A percentile compares a stretch with the other conserved stretches of the same genome.
Conservation (phyloP, 495 filamentous ascomycete genomes). For the Podospora sp. region DNA sequence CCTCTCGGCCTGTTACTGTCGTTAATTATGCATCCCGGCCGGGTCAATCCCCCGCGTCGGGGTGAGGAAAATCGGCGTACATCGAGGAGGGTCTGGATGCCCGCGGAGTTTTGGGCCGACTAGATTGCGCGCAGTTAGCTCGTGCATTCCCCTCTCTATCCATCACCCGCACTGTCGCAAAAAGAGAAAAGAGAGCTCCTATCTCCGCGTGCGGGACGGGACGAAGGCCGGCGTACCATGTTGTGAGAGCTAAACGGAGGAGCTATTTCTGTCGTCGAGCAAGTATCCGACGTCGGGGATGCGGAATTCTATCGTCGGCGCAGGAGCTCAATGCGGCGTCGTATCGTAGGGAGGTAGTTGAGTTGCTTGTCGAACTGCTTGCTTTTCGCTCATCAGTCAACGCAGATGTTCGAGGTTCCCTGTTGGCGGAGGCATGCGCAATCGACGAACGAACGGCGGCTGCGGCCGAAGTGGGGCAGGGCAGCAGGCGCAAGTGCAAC, state of each 20-base stretch:
- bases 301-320: too few relatives aligned
- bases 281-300: not conserved
- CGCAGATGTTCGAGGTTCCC: not conserved
- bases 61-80: slow-evolving; percentile 56
- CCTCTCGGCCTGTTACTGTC: slow-evolving; percentile 74
- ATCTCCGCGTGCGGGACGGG: not conserved
- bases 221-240: not conserved
- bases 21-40: not conserved
- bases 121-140: slow-evolving; percentile 36
- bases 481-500: too few relatives aligned
- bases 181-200: not conserved
- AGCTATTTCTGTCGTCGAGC: not conserved
- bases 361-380: not conserved
- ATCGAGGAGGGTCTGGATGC: slow-evolving; percentile 98
- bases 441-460: slow-evolving; percentile 11
- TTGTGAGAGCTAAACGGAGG: slow-evolving; percentile 5
- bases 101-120: slow-evolving; percentile 97
- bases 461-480: slow-evolving; percentile 17
- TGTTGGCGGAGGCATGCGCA: slow-evolving; percentile 4
- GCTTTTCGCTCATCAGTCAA: slow-evolving; percentile 6
- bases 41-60: not conserved
- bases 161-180: too few relatives aligned
- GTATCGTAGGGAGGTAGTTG: not conserved
- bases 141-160: not conserved
- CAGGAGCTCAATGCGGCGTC: not conserved